Evolutionary conservation across 139 green algal genomes (phyloP).

Genomic region (Coelastrella sp.): DNA sequence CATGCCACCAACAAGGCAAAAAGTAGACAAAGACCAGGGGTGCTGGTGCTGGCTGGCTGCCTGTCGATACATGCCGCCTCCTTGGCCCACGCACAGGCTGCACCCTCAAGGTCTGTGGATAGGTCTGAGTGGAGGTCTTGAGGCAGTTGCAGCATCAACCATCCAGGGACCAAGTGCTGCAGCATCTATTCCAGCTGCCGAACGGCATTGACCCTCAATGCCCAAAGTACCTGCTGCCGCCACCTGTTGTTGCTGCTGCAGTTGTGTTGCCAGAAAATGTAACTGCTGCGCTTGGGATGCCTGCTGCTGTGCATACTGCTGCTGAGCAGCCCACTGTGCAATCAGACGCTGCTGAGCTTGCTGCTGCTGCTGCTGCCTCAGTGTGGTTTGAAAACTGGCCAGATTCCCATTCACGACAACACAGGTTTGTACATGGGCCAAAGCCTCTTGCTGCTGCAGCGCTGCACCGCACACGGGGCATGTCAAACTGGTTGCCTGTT

Average conservation of each 20-base stretch:
- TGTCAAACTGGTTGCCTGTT: neutral
- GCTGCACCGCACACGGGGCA: slow-evolving; percentile 5
- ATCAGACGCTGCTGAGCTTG: too few relatives aligned
- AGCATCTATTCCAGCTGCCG: slow-evolving; percentile 1
- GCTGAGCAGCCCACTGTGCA: slow-evolving; percentile 8
- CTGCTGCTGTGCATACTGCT: slow-evolving; percentile 39
- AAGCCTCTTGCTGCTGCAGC: slow-evolving; percentile 15
- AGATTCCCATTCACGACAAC: neutral
- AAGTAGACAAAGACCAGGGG: too few relatives aligned
- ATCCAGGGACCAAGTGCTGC: slow-evolving; percentile 18
- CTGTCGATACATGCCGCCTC: too few relatives aligned
- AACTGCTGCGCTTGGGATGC: slow-evolving; percentile 36
- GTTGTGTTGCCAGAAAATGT: slow-evolving; percentile 8
- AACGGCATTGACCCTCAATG: neutral
- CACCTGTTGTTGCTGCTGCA: slow-evolving; percentile 23
- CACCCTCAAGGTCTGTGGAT: too few relatives aligned
- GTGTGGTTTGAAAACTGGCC: neutral
- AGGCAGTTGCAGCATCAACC: slow-evolving; percentile 19
- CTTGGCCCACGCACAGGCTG: too few relatives aligned
- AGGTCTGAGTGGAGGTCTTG: slow-evolving; percentile 25
- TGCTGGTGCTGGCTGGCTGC: too few relatives aligned
- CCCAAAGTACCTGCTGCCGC: neutral
- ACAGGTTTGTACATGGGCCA: slow-evolving; percentile 5
- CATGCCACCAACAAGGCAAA: too few relatives aligned
- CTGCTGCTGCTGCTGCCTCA: slow-evolving; percentile 39